phyloP scores from a whole-genome alignment of 148 eudicot species.

The Camellia japonica region DNA sequence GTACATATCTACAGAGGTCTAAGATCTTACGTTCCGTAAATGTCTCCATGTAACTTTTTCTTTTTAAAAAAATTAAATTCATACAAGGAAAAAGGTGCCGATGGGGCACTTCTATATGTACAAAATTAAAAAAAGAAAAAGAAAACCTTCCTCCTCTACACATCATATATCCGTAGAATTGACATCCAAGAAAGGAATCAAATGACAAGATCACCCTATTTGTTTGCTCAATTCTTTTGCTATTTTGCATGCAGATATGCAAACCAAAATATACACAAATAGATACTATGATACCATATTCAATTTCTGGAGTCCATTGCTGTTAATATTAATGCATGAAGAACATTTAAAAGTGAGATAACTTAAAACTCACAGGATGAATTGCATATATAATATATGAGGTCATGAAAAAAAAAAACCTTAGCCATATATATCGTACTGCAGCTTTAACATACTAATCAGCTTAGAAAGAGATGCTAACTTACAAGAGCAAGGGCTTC shows the following conservation, averaged over 20 bases:
- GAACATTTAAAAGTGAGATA: conserved; percentile 71
- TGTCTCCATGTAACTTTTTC: no score
- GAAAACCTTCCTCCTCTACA: no score
- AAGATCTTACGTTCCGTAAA: no score
- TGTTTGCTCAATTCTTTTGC: no score
- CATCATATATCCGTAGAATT: no score
- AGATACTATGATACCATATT: neutral
- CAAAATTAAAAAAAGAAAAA: no score
- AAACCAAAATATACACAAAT: neutral
- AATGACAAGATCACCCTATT: no score
- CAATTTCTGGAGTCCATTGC: conserved; percentile 3
- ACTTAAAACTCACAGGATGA: neutral
- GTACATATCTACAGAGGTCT: no score
- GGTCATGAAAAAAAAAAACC: neutral
- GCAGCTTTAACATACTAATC: conserved; percentile 12
- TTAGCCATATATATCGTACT: neutral
- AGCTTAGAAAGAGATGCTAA: conserved; percentile 13
- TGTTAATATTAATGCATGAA: neutral
- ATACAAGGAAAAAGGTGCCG: no score
- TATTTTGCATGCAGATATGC: neutral
- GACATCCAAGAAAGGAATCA: no score
- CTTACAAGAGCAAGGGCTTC: conserved; percentile 99
- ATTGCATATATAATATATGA: neutral
- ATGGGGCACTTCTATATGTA: no score
- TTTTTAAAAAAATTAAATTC: no score